Conservation (phyloP, 2,329 filamentous ascomycete genomes). For the Colletotrichum tofieldiae region DNA sequence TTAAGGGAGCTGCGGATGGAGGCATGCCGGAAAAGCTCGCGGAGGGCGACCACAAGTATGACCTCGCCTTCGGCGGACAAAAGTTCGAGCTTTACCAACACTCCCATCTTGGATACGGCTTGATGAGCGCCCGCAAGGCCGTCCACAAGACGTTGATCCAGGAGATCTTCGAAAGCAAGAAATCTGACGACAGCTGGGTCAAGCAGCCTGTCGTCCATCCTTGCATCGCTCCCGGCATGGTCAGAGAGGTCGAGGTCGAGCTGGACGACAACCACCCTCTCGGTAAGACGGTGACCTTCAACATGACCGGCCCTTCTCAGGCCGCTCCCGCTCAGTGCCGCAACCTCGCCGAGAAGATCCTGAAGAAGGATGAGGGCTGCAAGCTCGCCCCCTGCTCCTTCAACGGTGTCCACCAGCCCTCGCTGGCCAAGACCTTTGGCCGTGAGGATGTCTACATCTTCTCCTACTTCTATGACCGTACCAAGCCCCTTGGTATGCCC, state of each 20-base stretch:
- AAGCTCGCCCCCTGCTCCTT: constrained; percentile 94
- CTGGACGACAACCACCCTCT: constrained; percentile 78
- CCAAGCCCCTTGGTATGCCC: constrained; percentile 95
- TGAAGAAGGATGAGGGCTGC: constrained; percentile 89
- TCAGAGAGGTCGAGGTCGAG: constrained; percentile 80
- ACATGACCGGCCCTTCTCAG: constrained; percentile 87
- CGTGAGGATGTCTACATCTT: constrained; percentile 96
- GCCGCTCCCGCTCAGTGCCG: constrained; percentile 90
- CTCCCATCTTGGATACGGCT: constrained; percentile 95
- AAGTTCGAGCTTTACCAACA: constrained; percentile 97
- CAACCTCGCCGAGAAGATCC: constrained; percentile 88
- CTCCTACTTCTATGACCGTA: constrained; percentile 98
- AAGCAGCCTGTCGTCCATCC: constrained; percentile 83
- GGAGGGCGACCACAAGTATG: constrained; percentile 96
- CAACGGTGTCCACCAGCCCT: constrained; percentile 96
- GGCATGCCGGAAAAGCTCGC: constrained; percentile 89
- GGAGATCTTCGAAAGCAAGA: constrained; percentile 77
- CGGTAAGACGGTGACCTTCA: constrained; percentile 77
- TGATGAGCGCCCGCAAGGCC: constrained; percentile 94
- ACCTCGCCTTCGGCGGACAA: constrained; percentile 89
- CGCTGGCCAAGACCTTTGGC: constrained; percentile 91
- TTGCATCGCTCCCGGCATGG: constrained; percentile 87
- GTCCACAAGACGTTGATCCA: constrained; percentile 85
- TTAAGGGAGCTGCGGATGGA: constrained; percentile 79
- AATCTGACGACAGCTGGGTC: constrained; percentile 76